Evolutionary conservation across 192 early-diverging fungal species (phyloP).

Genomic region (Backusella parvicylindrica): DNA sequence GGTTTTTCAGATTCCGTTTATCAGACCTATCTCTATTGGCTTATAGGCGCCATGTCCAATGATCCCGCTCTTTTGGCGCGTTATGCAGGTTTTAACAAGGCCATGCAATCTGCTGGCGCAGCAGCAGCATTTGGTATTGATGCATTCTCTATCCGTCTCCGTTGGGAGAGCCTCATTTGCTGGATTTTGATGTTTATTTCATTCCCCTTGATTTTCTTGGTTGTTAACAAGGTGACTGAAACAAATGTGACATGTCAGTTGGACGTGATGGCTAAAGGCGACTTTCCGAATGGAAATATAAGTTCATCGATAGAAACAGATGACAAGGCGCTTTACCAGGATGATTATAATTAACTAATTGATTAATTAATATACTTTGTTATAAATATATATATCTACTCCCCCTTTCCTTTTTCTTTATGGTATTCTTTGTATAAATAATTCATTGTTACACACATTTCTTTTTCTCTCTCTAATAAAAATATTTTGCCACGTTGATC

Average conservation of each 20-base stretch:
- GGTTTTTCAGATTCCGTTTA: constrained; percentile 79
- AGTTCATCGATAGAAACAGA: background rate
- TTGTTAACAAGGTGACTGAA: constrained; percentile 43
- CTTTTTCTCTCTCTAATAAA: background rate
- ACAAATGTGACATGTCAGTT: constrained; percentile 18
- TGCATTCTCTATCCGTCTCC: constrained; percentile 33
- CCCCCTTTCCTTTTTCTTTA: background rate
- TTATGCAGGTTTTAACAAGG: constrained; percentile 85
- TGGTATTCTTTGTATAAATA: background rate
- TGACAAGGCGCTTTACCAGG: background rate
- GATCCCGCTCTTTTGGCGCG: constrained; percentile 64
- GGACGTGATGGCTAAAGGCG: background rate
- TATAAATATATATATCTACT: background rate
- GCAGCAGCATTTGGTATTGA: constrained; percentile 74
- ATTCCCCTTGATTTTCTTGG: constrained; percentile 43
- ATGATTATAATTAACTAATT: background rate
- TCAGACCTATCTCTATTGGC: constrained; percentile 77
- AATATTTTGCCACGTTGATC: background rate
- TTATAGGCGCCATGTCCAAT: constrained; percentile 81
- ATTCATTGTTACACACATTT: background rate
- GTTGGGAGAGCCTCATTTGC: constrained; percentile 35
- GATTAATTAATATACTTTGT: background rate
- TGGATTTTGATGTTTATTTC: constrained; percentile 51
- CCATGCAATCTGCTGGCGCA: constrained; percentile 74
- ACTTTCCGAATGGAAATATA: background rate